phyloP scores from a whole-genome alignment of 106 monocot species.

The Amphibolis antarctica region DNA sequence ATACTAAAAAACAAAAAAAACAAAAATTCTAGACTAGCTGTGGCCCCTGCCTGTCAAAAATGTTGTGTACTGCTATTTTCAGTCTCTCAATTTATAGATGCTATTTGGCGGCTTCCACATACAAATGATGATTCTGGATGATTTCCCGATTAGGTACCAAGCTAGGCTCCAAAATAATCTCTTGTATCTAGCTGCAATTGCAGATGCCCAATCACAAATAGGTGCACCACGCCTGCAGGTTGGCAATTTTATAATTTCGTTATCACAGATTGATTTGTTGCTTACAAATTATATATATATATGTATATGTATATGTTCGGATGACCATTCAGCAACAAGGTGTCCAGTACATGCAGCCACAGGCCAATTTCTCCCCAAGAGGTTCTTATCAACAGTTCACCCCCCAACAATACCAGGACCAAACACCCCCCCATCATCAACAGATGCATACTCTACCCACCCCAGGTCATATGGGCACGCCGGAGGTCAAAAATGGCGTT shows the following conservation, averaged over 20 bases:
- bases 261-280: not conserved
- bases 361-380: constrained; percentile 33
- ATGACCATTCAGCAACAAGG: too few species aligned
- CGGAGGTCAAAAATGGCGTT: constrained; percentile 37
- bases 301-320: too few species aligned
- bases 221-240: constrained; percentile 65
- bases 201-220: constrained; percentile 76
- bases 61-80: too few species aligned
- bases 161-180: constrained; percentile 92
- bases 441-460: constrained; percentile 28
- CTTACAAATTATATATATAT: too few species aligned
- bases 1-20: too few species aligned
- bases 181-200: constrained; percentile 81
- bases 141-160: constrained; percentile 50
- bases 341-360: constrained; percentile 45
- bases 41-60: too few species aligned
- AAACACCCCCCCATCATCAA: constrained; percentile 23
- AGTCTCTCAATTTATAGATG: not conserved
- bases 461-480: constrained; percentile 41
- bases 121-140: not conserved
- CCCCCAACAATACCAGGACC: constrained; percentile 44
- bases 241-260: not conserved
- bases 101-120: not conserved
- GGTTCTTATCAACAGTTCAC: constrained; percentile 28
- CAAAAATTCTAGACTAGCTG: too few species aligned